Percentiles rank a stretch among this genome's conserved stretches.
Evolutionary conservation across 176 grass and related monocot genomes (phyloP).

Genomic region (Lolium multiflorum): DNA sequence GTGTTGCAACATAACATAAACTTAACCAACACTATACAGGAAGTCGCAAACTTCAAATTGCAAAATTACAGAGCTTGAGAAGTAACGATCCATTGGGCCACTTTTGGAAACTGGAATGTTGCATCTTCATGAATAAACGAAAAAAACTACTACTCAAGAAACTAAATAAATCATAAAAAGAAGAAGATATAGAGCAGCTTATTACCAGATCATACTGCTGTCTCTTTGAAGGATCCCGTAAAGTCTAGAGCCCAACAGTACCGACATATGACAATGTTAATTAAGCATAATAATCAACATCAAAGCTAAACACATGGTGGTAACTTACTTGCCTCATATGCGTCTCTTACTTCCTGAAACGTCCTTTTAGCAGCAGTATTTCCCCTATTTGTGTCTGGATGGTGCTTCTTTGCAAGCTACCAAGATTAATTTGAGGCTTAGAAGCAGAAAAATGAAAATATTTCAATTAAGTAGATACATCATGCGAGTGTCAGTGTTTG

Average conservation of each 20-base stretch:
- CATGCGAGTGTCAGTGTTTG: background rate
- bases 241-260: conserved; percentile 60
- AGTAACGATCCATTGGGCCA: background rate
- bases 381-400: conserved; percentile 86
- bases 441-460: conserved; percentile 18
- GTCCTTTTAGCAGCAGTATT: conserved; percentile 77
- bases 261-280: conserved; percentile 40
- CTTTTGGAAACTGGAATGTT: background rate
- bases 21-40: conserved; percentile 5
- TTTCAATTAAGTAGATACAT: conserved; percentile 33
- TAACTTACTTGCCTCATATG: conserved; percentile 84
- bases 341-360: conserved; percentile 95
- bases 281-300: conserved; percentile 34
- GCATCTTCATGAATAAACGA: background rate
- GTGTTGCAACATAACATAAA: conserved; percentile 40
- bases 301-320: conserved; percentile 19
- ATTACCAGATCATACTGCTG: conserved; percentile 86
- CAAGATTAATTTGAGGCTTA: conserved; percentile 18
- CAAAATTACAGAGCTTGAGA: conserved; percentile 25
- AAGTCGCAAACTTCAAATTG: conserved; percentile 32
- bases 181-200: conserved; percentile 24
- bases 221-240: conserved; percentile 86
- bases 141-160: background rate
- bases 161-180: background rate
- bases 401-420: conserved; percentile 97